Conservation (phyloP, 495 filamentous ascomycete genomes). For the Friedmanniomyces endolithicus region DNA sequence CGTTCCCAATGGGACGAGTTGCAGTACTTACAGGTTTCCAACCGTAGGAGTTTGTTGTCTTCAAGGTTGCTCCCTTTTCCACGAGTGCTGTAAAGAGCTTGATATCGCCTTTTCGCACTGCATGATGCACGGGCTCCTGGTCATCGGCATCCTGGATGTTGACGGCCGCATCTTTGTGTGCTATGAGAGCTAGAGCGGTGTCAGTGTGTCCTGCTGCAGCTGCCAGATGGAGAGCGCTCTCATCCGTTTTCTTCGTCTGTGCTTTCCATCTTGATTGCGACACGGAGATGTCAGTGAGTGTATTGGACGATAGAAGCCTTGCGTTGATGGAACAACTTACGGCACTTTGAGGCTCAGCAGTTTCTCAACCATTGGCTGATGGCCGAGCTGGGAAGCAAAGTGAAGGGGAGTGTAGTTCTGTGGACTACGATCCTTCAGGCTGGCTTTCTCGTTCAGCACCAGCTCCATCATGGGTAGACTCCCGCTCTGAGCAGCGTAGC, state of each 20-base stretch:
- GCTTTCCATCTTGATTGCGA: constrained; percentile 2
- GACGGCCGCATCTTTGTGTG: constrained; percentile 15
- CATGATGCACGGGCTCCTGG: constrained; percentile 23
- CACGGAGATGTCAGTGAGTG: neutral
- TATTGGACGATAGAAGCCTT: no score
- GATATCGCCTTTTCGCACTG: constrained; percentile 18
- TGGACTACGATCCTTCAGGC: constrained; percentile 12
- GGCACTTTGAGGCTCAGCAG: constrained; percentile 6
- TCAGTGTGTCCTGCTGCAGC: constrained; percentile 12
- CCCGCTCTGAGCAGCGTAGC: constrained; percentile 14
- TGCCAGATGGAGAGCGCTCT: constrained; percentile 21
- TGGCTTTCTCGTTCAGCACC: constrained; percentile 6
- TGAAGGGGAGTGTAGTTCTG: constrained; percentile 14
- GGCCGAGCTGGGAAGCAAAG: constrained; percentile 9
- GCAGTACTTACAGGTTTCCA: constrained; percentile 16
- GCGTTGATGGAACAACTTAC: neutral
- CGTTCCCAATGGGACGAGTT: no score
- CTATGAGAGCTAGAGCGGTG: constrained; percentile 11
- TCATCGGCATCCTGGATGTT: constrained; percentile 15
- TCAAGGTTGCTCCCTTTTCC: constrained; percentile 18
- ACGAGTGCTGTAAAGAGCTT: constrained; percentile 15
- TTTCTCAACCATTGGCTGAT: constrained; percentile 13
- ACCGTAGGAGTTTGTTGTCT: constrained; percentile 19
- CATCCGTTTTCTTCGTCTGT: constrained; percentile 12
- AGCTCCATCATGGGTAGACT: constrained; percentile 17